Conservation (phyloP, 2,329 filamentous ascomycete genomes). For the Sporothrix brasiliensis region DNA sequence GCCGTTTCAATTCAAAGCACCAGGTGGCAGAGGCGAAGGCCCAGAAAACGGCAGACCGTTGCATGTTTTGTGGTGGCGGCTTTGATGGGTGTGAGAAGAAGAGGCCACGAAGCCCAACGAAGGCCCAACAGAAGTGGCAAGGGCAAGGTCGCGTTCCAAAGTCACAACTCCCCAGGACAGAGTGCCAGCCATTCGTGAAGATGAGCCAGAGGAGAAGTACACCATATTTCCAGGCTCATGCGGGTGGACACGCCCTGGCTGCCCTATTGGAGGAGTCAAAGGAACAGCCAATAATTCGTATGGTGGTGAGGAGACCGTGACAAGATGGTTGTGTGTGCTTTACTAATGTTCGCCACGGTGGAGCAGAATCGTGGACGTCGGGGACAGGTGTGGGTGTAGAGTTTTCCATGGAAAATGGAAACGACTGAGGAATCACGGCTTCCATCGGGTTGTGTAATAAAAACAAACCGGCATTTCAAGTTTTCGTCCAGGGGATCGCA, state of each 20-base stretch:
- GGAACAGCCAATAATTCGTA: background rate
- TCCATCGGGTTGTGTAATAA: background rate
- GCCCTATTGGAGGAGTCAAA: background rate
- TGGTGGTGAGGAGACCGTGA: background rate
- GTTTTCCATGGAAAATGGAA: background rate
- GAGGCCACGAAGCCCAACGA: background rate
- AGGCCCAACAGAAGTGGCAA: constrained; percentile 17
- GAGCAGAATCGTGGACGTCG: background rate
- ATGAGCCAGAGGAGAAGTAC: background rate
- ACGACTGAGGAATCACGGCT: constrained; percentile 7
- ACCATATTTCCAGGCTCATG: background rate
- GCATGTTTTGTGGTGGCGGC: background rate
- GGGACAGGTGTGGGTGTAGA: background rate
- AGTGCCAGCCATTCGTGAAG: too few relatives aligned
- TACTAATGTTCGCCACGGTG: background rate
- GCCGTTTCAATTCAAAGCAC: background rate
- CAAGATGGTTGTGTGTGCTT: constrained; percentile 1
- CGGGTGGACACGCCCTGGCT: background rate
- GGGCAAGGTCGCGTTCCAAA: background rate
- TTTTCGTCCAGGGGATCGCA: too few relatives aligned
- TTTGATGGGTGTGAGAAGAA: background rate
- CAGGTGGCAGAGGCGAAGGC: background rate
- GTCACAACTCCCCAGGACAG: background rate
- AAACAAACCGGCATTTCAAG: background rate
- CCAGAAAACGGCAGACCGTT: background rate